Conservation (phyloP, 2,329 filamentous ascomycete genomes). For the Penicillium sp. region DNA sequence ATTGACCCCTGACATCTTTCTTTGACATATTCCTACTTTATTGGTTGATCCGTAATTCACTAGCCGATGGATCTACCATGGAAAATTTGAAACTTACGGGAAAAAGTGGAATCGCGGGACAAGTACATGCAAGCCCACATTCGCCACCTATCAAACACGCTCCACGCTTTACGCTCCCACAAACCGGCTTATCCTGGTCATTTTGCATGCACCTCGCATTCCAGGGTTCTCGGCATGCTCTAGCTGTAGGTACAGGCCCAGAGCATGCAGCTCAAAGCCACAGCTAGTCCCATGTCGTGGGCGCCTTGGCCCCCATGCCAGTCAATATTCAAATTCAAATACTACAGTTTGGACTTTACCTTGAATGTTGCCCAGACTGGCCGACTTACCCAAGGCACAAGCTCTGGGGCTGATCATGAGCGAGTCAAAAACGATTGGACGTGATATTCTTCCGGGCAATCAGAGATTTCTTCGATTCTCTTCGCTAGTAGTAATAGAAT, state of each 20-base stretch:
- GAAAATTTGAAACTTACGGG: background rate
- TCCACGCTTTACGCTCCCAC: slow-evolving; percentile 3
- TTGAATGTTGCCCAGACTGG: background rate
- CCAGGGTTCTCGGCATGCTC: slow-evolving; percentile 1
- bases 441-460: slow-evolving; percentile 1
- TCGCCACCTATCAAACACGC: slow-evolving; percentile 19
- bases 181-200: slow-evolving; percentile 11
- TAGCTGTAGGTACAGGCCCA: slow-evolving; percentile 17
- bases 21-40: background rate
- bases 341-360: background rate
- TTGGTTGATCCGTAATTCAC: background rate
- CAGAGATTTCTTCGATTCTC: background rate
- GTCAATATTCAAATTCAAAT: slow-evolving; percentile 19
- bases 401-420: background rate
- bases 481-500: slow-evolving; percentile 2
- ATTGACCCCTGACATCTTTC: background rate
- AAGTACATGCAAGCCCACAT: slow-evolving; percentile 1
- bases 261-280: slow-evolving; percentile 6
- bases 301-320: slow-evolving; percentile 6
- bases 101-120: slow-evolving; percentile 4
- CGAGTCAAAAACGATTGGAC: slow-evolving; percentile 2
- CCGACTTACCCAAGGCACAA: background rate
- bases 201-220: slow-evolving; percentile 9
- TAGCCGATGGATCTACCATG: background rate
- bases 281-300: slow-evolving; percentile 9